phyloP scores from a whole-genome alignment of 208 protist genomes.

The Trypanosoma rangeli region DNA sequence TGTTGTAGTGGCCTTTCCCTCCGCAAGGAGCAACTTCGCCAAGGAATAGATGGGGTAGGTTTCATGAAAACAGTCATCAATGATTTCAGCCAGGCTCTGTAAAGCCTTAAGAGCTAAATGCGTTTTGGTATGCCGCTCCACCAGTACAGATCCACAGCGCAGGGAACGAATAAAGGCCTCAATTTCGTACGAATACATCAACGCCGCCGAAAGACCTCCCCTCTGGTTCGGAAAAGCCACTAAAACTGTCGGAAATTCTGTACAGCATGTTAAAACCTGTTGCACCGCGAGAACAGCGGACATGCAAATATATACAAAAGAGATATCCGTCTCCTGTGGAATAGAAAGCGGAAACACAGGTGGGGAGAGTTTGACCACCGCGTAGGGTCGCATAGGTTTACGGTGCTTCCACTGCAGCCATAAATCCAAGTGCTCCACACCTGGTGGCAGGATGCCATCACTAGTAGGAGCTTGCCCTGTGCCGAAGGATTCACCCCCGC shows the following conservation, averaged over 20 bases:
- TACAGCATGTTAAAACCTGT: conserved; percentile 6
- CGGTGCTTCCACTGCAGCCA: conserved; percentile 83
- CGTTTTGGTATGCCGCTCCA: conserved; percentile 11
- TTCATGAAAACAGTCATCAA: conserved; percentile 30
- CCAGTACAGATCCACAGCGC: conserved; percentile 24
- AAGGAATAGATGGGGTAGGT: conserved; percentile 23
- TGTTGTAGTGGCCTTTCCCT: conserved; percentile 2
- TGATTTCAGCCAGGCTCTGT: conserved; percentile 19
- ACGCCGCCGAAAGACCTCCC: conserved; percentile 25
- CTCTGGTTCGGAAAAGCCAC: conserved; percentile 13
- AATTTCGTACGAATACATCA: conserved; percentile 36
- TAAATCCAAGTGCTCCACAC: conserved; percentile 48
- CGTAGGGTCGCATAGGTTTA: conserved; percentile 57
- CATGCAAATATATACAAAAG: conserved; percentile 29
- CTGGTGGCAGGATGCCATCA: not conserved
- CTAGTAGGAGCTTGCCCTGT: not conserved
- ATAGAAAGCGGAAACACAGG: conserved; percentile 15
- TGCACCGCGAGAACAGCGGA: conserved; percentile 31
- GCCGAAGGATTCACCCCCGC: not conserved
- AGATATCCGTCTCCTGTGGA: not conserved
- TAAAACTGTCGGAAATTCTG: conserved; percentile 24
- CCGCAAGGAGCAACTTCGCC: conserved; percentile 20
- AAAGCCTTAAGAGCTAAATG: conserved; percentile 24
- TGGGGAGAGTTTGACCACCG: conserved; percentile 11
- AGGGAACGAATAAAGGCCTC: conserved; percentile 43